Percentiles rank a stretch among this genome's conserved stretches.
These are phyloP conservation scores for Akanthomyces uredinophilus DNA, from an alignment of 2,329 filamentous ascomycete species.

Conservation along the genomic window DNA sequence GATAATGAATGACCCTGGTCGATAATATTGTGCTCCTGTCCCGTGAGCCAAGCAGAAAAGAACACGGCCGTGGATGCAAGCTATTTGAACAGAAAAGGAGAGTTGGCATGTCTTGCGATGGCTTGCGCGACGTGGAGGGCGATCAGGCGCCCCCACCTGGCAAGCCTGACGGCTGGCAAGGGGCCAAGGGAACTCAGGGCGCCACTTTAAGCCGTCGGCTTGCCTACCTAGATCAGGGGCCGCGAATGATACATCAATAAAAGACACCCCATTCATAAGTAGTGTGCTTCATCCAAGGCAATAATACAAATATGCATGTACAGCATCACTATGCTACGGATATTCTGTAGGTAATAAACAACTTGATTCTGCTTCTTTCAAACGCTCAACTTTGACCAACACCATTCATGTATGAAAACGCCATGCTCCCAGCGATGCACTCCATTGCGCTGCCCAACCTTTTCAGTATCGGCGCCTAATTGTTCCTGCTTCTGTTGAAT, in stretches of 20 bases:
- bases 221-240: constrained; percentile 2
- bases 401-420: constrained; percentile 3
- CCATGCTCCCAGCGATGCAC: background rate
- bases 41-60: background rate
- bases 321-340: background rate
- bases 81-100: background rate
- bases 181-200: no score
- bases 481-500: constrained; percentile 20
- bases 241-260: background rate
- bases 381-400: background rate
- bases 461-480: constrained; percentile 9
- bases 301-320: constrained; percentile 2
- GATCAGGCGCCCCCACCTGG: constrained; percentile 6
- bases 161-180: background rate
- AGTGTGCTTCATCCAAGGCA: background rate
- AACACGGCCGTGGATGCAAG: background rate
- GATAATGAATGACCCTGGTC: background rate
- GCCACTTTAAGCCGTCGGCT: background rate
- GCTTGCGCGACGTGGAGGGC: constrained; percentile 1
- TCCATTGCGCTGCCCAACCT: background rate
- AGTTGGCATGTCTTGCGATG: background rate
- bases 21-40: background rate
- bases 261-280: background rate
- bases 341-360: background rate
- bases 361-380: constrained; percentile 4